phyloP scores from a whole-genome alignment of 164 flowering plant genomes.

The Vitis cinerea region DNA sequence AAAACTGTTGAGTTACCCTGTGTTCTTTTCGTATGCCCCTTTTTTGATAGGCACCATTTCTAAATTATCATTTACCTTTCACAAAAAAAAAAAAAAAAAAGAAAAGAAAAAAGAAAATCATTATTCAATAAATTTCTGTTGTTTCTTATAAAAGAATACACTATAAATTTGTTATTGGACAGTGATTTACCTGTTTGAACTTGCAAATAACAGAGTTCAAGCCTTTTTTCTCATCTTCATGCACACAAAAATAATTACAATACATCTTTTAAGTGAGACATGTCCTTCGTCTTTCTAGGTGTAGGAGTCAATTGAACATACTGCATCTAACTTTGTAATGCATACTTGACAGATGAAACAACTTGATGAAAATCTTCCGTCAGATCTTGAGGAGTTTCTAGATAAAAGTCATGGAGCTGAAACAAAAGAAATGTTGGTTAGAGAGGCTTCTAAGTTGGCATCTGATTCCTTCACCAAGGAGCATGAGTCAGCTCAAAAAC shows the following conservation, averaged over 20 bases:
- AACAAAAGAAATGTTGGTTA: conserved; percentile 17
- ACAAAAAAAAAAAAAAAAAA: no score
- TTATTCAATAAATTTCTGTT: no score
- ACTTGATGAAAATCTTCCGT: conserved; percentile 69
- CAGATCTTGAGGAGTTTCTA: conserved; percentile 52
- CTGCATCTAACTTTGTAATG: conserved; percentile 5
- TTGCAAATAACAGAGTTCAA: no score
- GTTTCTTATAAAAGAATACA: no score
- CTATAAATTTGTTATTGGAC: no score
- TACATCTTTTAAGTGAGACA: neutral
- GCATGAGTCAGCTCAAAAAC: conserved; percentile 16
- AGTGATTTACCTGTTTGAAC: no score
- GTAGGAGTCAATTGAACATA: neutral
- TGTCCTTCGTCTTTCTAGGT: neutral
- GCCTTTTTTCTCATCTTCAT: neutral
- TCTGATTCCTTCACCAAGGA: conserved; percentile 20
- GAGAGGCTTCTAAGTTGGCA: conserved; percentile 19
- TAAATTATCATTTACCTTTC: no score
- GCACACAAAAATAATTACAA: neutral
- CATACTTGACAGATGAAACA: conserved; percentile 51
- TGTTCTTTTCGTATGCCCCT: no score
- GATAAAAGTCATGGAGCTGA: conserved; percentile 23
- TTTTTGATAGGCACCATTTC: no score
- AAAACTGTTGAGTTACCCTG: no score
- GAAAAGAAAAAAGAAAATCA: no score